A percentile compares a stretch with the other conserved stretches of the same genome.
phyloP scores from a whole-genome alignment of 768 basidiomycete genomes.

The Rhodotorula paludigena region DNA sequence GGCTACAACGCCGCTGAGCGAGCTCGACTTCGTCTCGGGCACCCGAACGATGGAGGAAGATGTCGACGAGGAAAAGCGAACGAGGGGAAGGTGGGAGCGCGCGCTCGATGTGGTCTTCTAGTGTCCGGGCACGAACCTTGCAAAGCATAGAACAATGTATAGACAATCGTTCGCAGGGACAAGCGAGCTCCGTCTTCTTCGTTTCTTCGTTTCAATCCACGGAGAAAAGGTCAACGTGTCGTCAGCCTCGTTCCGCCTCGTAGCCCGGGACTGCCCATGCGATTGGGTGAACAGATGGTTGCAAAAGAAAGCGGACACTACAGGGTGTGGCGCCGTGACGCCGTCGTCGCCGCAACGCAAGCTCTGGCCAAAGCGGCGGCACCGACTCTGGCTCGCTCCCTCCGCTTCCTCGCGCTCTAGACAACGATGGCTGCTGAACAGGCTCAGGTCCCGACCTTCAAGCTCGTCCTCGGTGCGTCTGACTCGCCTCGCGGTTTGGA shows the following conservation, averaged over 20 bases:
- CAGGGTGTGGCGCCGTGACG: too few species aligned
- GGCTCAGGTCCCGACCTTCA: slow-evolving; percentile 77
- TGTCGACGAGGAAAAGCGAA: background rate
- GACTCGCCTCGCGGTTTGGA: background rate
- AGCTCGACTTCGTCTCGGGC: slow-evolving; percentile 78
- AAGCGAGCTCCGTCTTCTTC: too few species aligned
- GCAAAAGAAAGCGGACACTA: too few species aligned
- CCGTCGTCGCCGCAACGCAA: too few species aligned
- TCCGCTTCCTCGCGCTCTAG: background rate
- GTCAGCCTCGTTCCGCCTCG: too few species aligned
- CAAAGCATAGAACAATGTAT: background rate
- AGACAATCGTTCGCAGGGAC: background rate
- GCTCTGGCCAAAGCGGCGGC: too few species aligned
- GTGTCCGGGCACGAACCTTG: background rate
- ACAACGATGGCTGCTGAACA: slow-evolving; percentile 25
- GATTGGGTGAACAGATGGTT: too few species aligned
- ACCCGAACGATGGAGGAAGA: slow-evolving; percentile 60
- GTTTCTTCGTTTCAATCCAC: too few species aligned
- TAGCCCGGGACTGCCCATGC: too few species aligned
- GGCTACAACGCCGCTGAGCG: slow-evolving; percentile 68
- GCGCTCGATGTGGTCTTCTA: background rate
- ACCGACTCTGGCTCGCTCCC: background rate
- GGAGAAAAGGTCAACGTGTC: too few species aligned
- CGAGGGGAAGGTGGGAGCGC: background rate
- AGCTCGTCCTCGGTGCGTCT: slow-evolving; percentile 89